A percentile compares a stretch with the other conserved stretches of the same genome.
Evolutionary conservation across 192 early-diverging fungal genomes (phyloP).

Genomic region (Rhizophagus sp.): DNA sequence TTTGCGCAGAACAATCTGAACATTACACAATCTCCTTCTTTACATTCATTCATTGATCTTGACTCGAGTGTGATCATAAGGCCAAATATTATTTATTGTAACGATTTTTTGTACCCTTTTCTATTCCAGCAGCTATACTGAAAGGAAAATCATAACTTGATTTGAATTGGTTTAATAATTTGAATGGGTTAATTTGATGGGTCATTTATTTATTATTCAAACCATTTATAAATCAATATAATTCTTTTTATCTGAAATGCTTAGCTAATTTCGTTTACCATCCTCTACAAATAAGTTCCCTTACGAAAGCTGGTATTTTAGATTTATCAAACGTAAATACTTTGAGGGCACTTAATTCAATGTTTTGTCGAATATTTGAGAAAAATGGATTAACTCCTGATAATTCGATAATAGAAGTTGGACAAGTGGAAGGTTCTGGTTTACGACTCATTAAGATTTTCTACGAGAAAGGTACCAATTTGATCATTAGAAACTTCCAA

Average conservation of each 20-base stretch:
- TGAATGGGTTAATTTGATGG: too few species aligned
- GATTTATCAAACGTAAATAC: constrained; percentile 36
- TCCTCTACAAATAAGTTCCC: constrained; percentile 24
- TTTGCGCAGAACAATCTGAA: too few species aligned
- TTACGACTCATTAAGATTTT: constrained; percentile 2
- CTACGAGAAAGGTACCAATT: not conserved
- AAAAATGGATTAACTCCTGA: constrained; percentile 61
- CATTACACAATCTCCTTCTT: constrained; percentile 37
- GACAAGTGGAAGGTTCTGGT: constrained; percentile 49
- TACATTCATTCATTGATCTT: constrained; percentile 38
- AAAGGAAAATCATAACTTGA: constrained; percentile 54
- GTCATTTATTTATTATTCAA: too few species aligned
- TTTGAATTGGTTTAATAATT: constrained; percentile 46
- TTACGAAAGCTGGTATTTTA: constrained; percentile 35
- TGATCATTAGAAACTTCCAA: too few species aligned
- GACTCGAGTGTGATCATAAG: constrained; percentile 71
- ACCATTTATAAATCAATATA: too few species aligned
- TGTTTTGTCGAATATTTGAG: constrained; percentile 63
- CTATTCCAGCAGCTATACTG: constrained; percentile 79
- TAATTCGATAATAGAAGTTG: constrained; percentile 57
- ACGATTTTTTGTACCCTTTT: constrained; percentile 74
- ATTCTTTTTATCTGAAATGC: constrained; percentile 39
- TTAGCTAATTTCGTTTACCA: constrained; percentile 38
- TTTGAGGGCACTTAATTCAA: constrained; percentile 53
- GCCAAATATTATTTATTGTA: constrained; percentile 88